phyloP scores from a whole-genome alignment of 2,329 filamentous ascomycete genomes.

The Hypoxylon sp. region DNA sequence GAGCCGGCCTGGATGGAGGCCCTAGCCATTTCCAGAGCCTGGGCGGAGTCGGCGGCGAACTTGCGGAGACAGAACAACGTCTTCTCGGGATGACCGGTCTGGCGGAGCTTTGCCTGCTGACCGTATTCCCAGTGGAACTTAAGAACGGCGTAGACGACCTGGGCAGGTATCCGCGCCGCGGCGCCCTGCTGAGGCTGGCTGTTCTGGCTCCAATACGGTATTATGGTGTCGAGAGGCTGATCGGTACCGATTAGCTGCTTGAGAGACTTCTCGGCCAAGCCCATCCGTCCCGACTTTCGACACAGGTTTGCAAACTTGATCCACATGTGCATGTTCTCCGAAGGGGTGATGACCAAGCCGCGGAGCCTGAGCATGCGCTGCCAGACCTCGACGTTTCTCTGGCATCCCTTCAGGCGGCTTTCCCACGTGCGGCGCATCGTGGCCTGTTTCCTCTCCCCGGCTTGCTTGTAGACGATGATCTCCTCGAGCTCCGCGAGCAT shows the following conservation, averaged over 20 bases:
- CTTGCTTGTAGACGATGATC: slow-evolving; percentile 97
- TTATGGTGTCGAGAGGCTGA: slow-evolving; percentile 69
- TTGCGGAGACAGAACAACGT: slow-evolving; percentile 69
- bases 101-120: slow-evolving; percentile 64
- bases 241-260: slow-evolving; percentile 87
- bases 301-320: slow-evolving; percentile 99
- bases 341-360: slow-evolving; percentile 89
- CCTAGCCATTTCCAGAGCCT: slow-evolving; percentile 65
- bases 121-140: slow-evolving; percentile 97
- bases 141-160: slow-evolving; percentile 94
- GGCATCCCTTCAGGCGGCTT: slow-evolving; percentile 91
- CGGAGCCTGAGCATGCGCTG: slow-evolving; percentile 97
- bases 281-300: slow-evolving; percentile 93
- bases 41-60: slow-evolving; percentile 71
- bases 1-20: slow-evolving; percentile 61
- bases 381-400: slow-evolving; percentile 98
- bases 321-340: slow-evolving; percentile 98
- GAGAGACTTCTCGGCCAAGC: slow-evolving; percentile 93
- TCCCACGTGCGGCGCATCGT: slow-evolving; percentile 97
- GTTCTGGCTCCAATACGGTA: slow-evolving; percentile 69
- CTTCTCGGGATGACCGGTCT: slow-evolving; percentile 63
- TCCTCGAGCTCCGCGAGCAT: slow-evolving; percentile 99
- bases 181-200: slow-evolving; percentile 50
- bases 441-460: slow-evolving; percentile 87
- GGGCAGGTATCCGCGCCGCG: slow-evolving; percentile 70